Conservation (phyloP, 805 yeast genomes). For the Ogataea henricii region DNA sequence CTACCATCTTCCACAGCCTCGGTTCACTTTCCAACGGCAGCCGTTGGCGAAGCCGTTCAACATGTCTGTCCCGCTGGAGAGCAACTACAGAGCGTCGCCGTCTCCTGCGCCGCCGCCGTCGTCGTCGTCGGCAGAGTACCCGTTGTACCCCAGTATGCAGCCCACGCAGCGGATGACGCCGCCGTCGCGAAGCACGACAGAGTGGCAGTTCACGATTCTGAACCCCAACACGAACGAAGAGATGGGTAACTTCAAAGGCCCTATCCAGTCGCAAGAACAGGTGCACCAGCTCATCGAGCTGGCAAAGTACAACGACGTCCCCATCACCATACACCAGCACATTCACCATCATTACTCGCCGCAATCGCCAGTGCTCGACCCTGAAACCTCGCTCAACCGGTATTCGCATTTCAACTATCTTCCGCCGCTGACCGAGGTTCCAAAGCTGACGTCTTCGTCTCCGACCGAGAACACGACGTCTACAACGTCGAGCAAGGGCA, state of each 20-base stretch:
- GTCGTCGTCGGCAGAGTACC: not conserved
- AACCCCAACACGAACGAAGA: conserved; percentile 47
- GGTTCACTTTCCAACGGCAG: conserved; percentile 21
- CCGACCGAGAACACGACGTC: conserved; percentile 38
- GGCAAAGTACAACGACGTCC: conserved; percentile 58
- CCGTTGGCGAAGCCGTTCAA: conserved; percentile 16
- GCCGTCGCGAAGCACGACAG: conserved; percentile 40
- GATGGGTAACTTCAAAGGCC: conserved; percentile 46
- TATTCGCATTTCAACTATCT: conserved; percentile 73
- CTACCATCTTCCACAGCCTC: conserved; percentile 3
- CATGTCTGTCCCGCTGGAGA: conserved; percentile 12
- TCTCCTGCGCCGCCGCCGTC: conserved; percentile 12
- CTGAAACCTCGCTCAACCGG: conserved; percentile 57
- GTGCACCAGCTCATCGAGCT: conserved; percentile 60
- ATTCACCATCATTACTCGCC: conserved; percentile 75
- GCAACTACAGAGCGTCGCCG: conserved; percentile 11
- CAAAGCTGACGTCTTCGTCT: conserved; percentile 65
- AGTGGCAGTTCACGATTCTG: conserved; percentile 63
- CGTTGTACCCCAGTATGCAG: conserved; percentile 5
- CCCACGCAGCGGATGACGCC: conserved; percentile 22
- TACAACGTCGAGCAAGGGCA: conserved; percentile 19
- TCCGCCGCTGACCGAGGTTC: conserved; percentile 71
- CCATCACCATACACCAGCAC: conserved; percentile 80
- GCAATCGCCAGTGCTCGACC: conserved; percentile 42
- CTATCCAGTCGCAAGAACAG: conserved; percentile 51